Base-by-base conservation (phyloP, 805 yeast genomes). In the Nakazawaea laoshanensis region DNA sequence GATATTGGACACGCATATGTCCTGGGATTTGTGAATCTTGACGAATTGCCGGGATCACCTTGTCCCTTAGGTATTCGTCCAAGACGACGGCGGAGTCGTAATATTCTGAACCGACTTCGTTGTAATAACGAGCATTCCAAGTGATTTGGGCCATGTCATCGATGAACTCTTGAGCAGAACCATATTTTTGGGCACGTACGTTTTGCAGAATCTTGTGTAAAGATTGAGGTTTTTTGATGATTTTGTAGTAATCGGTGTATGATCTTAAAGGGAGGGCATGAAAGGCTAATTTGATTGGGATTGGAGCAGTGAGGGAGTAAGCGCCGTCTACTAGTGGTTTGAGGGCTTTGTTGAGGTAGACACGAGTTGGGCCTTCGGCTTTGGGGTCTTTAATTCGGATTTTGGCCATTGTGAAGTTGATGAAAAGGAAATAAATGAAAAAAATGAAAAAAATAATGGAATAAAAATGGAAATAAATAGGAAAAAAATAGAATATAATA, bases 101-200 rank as follows among this genome's bases (percentile, higher is more conserved):
- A 33, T 82, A 79, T 12, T 61, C 61, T 1, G 87, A 74, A 10
- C 67, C 76, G 41, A 75, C 77, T 37, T 75, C 76, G 55, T 89
- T 89, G 55, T 79, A 89, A 29, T 78, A 71, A 39, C 84, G 72
- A 3, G 96, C 96, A 50, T 89, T 89, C 87, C 94, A 85, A 1
- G 85, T 71, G 33, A 89, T 81, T 53, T 84, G 94, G 1, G 80
- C 85, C 38, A 88, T 51, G 53, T 88, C 96, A 37, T 63, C 68
- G 23, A 88, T 59, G 52, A 85, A 87, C 28, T 74, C 77, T 44
- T 77, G 81, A 1, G 84, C 73, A 29, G 63, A 63, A 4, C 59
- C 52, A 57, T 87, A 88, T 39, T 57, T 58, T 31, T 54, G 56
- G 25, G 66, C 61, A 38, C 73, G 72, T 22, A 83, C 55, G 38